Percentiles rank a stretch among this genome's conserved stretches.
Evolutionary conservation across 192 early-diverging fungal genomes (phyloP).

Genomic region (Physocladia obscura): DNA sequence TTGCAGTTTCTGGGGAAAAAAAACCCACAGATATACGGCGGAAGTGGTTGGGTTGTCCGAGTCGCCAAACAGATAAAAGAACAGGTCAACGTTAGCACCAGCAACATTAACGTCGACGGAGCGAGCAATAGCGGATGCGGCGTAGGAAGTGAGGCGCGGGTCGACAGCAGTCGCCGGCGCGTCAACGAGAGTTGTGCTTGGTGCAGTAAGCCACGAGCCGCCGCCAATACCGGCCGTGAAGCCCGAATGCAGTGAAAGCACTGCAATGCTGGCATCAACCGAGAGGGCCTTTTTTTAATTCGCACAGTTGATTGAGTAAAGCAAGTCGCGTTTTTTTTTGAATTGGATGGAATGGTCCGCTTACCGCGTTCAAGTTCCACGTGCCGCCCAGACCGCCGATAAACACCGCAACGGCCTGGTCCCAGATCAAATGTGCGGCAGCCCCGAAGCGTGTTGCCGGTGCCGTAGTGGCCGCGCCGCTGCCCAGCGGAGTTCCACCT

Average conservation of each 20-base stretch:
- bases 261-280: not conserved
- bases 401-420: conserved; percentile 6
- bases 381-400: conserved; percentile 4
- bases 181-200: not conserved
- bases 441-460: conserved; percentile 15
- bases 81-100: not conserved
- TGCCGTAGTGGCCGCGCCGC: not conserved
- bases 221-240: not conserved
- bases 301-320: no score
- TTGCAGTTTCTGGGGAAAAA: not conserved
- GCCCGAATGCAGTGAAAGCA: not conserved
- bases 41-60: not conserved
- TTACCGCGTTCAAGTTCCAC: not conserved
- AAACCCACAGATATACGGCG: conserved; percentile 14
- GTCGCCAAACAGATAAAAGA: not conserved
- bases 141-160: conserved; percentile 1
- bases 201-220: not conserved
- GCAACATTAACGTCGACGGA: not conserved
- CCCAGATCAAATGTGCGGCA: not conserved
- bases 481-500: not conserved
- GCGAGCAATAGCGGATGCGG: not conserved
- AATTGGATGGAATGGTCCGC: not conserved
- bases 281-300: not conserved
- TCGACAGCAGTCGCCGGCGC: not conserved
- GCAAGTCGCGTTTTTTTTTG: no score